Base-by-base conservation (phyloP, 2,329 filamentous ascomycete genomes). In the Diaporthe australafricana region DNA sequence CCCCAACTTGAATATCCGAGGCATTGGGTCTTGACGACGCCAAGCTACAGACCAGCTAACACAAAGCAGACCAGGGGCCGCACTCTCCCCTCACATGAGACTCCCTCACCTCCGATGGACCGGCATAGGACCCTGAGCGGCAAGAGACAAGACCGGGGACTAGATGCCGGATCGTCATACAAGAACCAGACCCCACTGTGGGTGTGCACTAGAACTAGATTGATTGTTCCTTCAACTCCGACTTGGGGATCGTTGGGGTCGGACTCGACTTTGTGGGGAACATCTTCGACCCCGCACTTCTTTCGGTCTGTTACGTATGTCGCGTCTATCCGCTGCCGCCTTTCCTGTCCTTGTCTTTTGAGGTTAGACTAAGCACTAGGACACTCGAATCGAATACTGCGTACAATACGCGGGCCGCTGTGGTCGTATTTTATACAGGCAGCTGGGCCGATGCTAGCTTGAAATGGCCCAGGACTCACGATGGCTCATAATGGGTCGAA, bases 21-120 rank as follows among this genome's bases (percentile, higher is more conserved):
- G 60, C 60, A 25, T 30, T 63, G 60, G 60, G 60, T 48, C 42
- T 63, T 63, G 42, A 63, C 60, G 60, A 48, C 30, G 57, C 57
- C 57, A 63, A 63, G 57, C 25, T 35, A 42, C 22, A n/a, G 40
- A 22, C 57, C 57, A 47, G 57, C n/a, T 48, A 25, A 22, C 22
- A 40, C n/a, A n/a, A 35, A 35, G 9, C 56, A 62, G 55, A 60
- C 55, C 38, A 60, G 38, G 56, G 32, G 56, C 56, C 25, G 57
- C 57, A 5, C 32, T 35, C 40, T 35, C 57, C 57, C 40, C 57
- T 47, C 57, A 63, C 57, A 22, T 27, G 27, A 63, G 27, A 32
- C 40, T 25, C 14, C 9, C 5, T 47, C 40, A 7, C 9, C 5
- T 47, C 40, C 57, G 57, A 45, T 22, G 40, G 25, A 47, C 57